Base-by-base conservation (phyloP, 768 basidiomycete genomes). In the Russula olivacea region DNA sequence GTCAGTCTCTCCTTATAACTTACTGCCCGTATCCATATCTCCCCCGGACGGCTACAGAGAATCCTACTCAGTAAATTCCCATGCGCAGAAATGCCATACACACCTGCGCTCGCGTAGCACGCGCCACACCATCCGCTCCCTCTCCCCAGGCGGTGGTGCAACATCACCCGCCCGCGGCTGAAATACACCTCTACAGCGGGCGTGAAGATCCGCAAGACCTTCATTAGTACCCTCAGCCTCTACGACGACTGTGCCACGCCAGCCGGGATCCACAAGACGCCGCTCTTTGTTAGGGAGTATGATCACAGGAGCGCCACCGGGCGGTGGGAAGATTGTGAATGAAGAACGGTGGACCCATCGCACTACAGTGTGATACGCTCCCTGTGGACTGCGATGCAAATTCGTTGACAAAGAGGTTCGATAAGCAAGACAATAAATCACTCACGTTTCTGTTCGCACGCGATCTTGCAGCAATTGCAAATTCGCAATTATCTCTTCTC, bases 181-280 rank as follows among this genome's bases (percentile, higher is more conserved):
- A 70, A 88, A 88, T 11, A 78, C 83, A 0, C 83, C 82, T 1
- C 87, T 82, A 73, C 90, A 91, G 4, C 91, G 81, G 54, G 78
- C 80, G 67, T 88, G 87, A 64, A 94, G 77, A 73, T 93, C 92
- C 21, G 81, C 83, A 28, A 92, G 79, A 11, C 88, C 85, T 69
- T 94, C 92, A 71, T 92, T 88, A 48, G 92, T 93, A 43, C 91
- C 91, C 71, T 93, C 90, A 12, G 89, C 85, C 76, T 94, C 91
- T 28, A 94, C 81, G 30, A 93, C 82, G 50, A 94, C 81, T 0
- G 82, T 87, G 3, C 92, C 92, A 68, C 86, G 88, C 91, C 91
- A 94, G 47, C 87, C 86, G 4, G 85, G 75, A 71, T 93, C 90
- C 15, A 93, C 82, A 0, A 72, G 63, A 2, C 74, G 76, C 2